These are phyloP conservation scores for Ochetophila trinervis DNA, from an alignment of 306 rosid species.

Conservation along the genomic window DNA sequence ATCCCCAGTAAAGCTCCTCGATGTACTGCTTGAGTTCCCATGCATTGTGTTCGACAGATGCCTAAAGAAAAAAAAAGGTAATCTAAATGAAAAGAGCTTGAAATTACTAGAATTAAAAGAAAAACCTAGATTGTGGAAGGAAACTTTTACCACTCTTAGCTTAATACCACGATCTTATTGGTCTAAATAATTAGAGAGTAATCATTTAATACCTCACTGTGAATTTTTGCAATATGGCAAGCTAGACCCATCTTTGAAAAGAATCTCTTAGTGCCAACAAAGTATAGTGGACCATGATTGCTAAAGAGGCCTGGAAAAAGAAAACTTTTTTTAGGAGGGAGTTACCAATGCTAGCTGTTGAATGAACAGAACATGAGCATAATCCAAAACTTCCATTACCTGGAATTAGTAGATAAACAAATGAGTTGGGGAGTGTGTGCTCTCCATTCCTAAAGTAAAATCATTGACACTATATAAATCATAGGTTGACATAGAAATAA, in stretches of 20 bases:
- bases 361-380: conserved; percentile 17
- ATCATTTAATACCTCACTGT: conserved; percentile 60
- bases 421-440: conserved; percentile 65
- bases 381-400: conserved; percentile 37
- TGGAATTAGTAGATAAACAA: conserved; percentile 75
- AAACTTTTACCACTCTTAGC: conserved; percentile 3
- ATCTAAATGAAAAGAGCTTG: neutral
- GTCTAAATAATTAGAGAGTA: neutral
- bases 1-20: conserved; percentile 85
- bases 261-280: conserved; percentile 72
- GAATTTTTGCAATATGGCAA: conserved; percentile 84
- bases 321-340: conserved; percentile 7
- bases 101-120: neutral
- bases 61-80: conserved; percentile 37
- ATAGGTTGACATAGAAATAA: neutral
- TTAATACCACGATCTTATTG: neutral
- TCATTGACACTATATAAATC: conserved; percentile 9
- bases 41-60: conserved; percentile 76
- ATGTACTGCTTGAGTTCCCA: conserved; percentile 73
- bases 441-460: conserved; percentile 54
- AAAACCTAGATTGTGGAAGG: neutral
- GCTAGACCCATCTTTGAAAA: conserved; percentile 89
- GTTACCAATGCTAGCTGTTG: conserved; percentile 3
- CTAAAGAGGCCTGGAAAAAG: conserved; percentile 74
- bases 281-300: conserved; percentile 78